Conservation (phyloP, 2,329 filamentous ascomycete species). For the Colletotrichum sp. region DNA sequence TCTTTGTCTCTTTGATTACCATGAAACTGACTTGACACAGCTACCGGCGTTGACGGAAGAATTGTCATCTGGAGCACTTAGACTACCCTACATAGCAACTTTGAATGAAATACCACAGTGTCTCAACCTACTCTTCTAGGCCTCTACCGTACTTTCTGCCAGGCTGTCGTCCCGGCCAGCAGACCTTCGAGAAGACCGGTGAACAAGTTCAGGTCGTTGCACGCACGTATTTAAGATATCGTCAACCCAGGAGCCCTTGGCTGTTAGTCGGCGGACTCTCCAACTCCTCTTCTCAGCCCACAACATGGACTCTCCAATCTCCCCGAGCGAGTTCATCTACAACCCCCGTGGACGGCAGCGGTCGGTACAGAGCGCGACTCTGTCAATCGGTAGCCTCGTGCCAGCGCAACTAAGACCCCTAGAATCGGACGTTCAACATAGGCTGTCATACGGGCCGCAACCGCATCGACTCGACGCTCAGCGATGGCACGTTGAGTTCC, state of each 20-base stretch:
- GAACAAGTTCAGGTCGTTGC: background rate
- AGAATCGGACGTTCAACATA: background rate
- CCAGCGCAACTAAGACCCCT: too few species aligned
- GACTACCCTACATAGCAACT: slow-evolving; percentile 24
- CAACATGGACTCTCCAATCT: background rate
- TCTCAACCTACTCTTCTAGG: background rate
- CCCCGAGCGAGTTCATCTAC: slow-evolving; percentile 16
- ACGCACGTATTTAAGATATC: background rate
- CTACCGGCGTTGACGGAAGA: slow-evolving; percentile 82
- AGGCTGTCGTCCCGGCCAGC: background rate
- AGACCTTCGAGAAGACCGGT: background rate
- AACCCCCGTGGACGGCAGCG: background rate
- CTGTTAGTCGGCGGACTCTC: background rate
- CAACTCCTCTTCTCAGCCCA: background rate
- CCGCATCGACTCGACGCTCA: background rate
- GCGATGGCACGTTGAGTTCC: background rate
- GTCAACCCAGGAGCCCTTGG: background rate
- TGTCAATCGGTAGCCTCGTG: background rate
- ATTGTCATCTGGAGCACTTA: slow-evolving; percentile 80
- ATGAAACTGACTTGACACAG: slow-evolving; percentile 46
- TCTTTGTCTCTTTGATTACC: background rate
- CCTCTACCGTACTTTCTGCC: background rate
- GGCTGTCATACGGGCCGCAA: background rate
- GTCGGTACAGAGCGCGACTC: background rate
- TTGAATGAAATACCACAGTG: slow-evolving; percentile 10